Base-by-base conservation (phyloP, 805 yeast species). In the Yarrowia yakushimensis region DNA sequence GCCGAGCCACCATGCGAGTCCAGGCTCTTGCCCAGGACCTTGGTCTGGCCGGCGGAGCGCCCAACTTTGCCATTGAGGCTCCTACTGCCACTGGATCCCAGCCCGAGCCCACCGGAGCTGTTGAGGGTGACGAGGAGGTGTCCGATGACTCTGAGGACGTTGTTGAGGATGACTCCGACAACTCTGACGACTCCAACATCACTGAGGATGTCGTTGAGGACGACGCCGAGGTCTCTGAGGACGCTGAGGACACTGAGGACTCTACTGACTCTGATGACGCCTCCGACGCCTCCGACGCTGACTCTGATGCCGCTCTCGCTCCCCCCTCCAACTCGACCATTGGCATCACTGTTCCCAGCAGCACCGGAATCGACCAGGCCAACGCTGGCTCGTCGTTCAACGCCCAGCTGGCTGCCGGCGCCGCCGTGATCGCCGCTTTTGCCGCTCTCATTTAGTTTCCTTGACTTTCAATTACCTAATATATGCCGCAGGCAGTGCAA, bases 371-470 rank as follows among this genome's bases (percentile, higher is more conserved):
- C 7, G 55, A 48, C 55, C 55, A 48, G 55, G 55, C 59, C 59
- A 52, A 52, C 59, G 22, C 34, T 8, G 59, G 17, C 18, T 11
- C 27, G 2, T 11, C 43, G 3, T 34, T 52, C 59, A 52, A 52
- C 37, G 33, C 33, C 33, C 59, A 52, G 43, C 17, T 52, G n/a
- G 59, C 59, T 18, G 59, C 43, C 33, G 59, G 43, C 1, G 43
- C 33, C 17, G 59, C 43, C n/a, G 59, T 52, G 12, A 13, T 52
- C 7, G 59, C 43, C 17, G 43, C 59, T 12, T 52, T 52, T 4
- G 43, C 43, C 31, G 59, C 43, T 18, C 59, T 52, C 43, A 36
- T 52, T 25, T 52, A 52, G 57, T 31, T 22, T 33, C 42, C 54
- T 17, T n/a, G 11, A 11, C 30, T 46, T 46, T 18, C 22, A 31